Evolutionary conservation across 2,329 filamentous ascomycete species (phyloP).

Genomic region (Xylaria sp.): DNA sequence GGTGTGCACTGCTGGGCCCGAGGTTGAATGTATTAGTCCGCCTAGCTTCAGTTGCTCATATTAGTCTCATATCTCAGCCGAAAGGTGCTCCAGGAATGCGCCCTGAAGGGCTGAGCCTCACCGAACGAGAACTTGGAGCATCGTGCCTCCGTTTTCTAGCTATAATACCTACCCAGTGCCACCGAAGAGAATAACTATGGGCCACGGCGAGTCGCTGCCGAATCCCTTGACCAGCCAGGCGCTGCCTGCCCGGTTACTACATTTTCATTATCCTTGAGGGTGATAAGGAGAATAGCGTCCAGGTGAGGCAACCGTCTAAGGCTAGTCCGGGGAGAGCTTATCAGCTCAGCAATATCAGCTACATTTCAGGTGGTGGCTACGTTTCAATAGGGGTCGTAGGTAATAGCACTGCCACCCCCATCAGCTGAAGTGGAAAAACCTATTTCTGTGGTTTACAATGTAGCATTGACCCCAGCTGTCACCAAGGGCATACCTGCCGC

Average conservation of each 20-base stretch:
- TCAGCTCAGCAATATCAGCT: background rate
- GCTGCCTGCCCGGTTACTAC: background rate
- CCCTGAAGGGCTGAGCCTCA: no score
- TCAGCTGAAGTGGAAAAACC: conserved; percentile 18
- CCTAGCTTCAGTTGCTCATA: background rate
- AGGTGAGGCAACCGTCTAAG: background rate
- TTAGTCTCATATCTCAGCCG: background rate
- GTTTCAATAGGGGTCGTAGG: background rate
- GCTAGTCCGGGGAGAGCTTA: background rate
- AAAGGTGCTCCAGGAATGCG: background rate
- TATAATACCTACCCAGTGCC: no score
- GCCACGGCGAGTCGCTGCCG: no score
- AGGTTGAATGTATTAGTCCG: background rate
- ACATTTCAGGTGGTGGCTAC: background rate
- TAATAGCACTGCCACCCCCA: conserved; percentile 13
- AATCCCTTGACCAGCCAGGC: no score
- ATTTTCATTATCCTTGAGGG: background rate
- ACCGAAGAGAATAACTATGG: no score
- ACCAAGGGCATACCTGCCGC: background rate
- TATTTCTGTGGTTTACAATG: background rate
- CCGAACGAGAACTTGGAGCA: no score
- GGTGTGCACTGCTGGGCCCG: background rate
- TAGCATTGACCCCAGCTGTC: background rate
- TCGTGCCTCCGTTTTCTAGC: no score
- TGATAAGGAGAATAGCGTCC: background rate